Evolutionary conservation across 1,139 yeast species (phyloP).

Genomic region (Yarrowia galli): DNA sequence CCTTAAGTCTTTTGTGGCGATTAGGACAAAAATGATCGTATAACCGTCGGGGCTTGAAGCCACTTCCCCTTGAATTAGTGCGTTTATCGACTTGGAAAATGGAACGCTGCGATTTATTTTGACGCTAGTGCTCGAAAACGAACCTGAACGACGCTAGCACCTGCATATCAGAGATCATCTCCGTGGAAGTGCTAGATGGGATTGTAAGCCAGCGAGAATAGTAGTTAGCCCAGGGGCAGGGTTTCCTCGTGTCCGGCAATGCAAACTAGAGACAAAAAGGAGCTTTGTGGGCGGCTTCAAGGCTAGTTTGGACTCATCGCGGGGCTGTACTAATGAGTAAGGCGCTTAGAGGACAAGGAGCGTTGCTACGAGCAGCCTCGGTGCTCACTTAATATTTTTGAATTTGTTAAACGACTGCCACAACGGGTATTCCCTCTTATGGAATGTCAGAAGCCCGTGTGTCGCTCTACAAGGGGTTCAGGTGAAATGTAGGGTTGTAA

Average conservation of each 20-base stretch:
- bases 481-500: background rate
- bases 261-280: conserved; percentile 18
- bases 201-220: background rate
- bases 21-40: background rate
- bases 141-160: conserved; percentile 12
- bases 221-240: background rate
- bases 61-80: background rate
- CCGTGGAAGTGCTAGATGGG: conserved; percentile 2
- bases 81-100: background rate
- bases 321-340: conserved; percentile 9
- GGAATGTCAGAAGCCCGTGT: background rate
- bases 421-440: background rate
- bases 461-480: background rate
- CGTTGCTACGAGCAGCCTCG: background rate
- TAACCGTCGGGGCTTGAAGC: background rate
- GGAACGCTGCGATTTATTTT: conserved; percentile 22
- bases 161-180: background rate
- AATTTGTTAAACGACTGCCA: background rate
- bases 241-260: conserved; percentile 13
- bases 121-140: background rate
- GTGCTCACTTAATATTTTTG: background rate
- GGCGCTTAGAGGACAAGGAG: background rate
- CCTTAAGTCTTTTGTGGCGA: no score
- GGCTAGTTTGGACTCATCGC: conserved; percentile 30
- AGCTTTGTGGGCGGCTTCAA: background rate